Conservation (phyloP, 1,284 basidiomycete genomes). For the Rhizoctonia solani region DNA sequence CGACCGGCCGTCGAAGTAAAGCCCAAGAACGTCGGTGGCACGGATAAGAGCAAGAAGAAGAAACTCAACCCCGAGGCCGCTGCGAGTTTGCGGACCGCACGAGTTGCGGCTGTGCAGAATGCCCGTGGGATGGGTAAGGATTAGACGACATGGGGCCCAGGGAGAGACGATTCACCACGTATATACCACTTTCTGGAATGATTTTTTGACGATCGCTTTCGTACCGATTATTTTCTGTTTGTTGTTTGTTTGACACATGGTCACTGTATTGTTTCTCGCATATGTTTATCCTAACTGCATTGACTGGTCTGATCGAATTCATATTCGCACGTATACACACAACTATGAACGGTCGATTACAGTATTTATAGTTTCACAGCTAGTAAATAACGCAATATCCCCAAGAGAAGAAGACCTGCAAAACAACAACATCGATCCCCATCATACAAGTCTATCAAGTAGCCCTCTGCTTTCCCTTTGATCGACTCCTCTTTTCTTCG, state of each 20-base stretch:
- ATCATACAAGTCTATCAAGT: neutral
- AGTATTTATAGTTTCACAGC: no score
- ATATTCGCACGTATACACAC: conserved; percentile 15
- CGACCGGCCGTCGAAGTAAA: conserved; percentile 34
- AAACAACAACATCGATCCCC: no score
- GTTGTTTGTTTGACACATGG: conserved; percentile 8
- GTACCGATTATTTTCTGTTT: neutral
- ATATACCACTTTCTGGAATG: conserved; percentile 27
- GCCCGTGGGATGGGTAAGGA: conserved; percentile 22
- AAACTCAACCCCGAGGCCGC: conserved; percentile 33
- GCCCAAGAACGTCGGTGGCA: conserved; percentile 25
- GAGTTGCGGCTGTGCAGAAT: conserved; percentile 29
- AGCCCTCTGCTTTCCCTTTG: conserved; percentile 45
- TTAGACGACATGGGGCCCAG: neutral
- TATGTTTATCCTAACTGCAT: conserved; percentile 33
- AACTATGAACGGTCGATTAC: neutral
- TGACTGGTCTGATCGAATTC: conserved; percentile 4
- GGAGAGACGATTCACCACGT: neutral
- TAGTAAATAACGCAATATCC: no score
- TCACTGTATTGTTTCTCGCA: conserved; percentile 34
- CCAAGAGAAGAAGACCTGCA: no score
- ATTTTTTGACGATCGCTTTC: conserved; percentile 31
- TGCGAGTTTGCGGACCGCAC: conserved; percentile 22
- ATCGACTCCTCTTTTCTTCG: conserved; percentile 46
- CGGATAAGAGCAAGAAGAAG: conserved; percentile 35